phyloP scores from a whole-genome alignment of 1,139 yeast species.

The Blastobotrys ciferrii region DNA sequence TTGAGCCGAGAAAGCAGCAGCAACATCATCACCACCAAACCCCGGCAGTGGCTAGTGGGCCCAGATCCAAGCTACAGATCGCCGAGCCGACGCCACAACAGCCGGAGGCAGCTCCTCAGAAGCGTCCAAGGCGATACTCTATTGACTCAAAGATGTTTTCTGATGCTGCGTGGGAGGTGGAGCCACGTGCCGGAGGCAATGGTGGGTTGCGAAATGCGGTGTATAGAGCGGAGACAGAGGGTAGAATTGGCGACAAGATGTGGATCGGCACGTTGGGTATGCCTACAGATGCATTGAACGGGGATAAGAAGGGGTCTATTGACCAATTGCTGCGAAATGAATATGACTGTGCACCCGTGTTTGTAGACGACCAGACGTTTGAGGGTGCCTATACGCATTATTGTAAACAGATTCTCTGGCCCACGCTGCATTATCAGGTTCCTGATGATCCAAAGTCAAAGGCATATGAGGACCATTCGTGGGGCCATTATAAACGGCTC shows the following conservation, averaged over 20 bases:
- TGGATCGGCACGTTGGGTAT: constrained; percentile 93
- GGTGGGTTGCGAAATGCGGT: constrained; percentile 88
- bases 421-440: constrained; percentile 91
- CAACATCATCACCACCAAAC: not conserved
- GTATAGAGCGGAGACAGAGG: constrained; percentile 53
- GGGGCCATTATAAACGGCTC: constrained; percentile 76
- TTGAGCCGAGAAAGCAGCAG: constrained; percentile 7
- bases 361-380: constrained; percentile 72
- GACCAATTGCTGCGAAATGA: constrained; percentile 35
- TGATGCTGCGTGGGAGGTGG: constrained; percentile 73
- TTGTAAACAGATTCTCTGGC: constrained; percentile 95
- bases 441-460: constrained; percentile 94
- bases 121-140: constrained; percentile 4
- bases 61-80: not conserved
- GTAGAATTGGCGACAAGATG: constrained; percentile 46
- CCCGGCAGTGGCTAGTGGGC: constrained; percentile 1
- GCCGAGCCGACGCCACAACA: not conserved
- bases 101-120: constrained; percentile 2
- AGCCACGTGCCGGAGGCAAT: constrained; percentile 72
- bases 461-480: constrained; percentile 93
- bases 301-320: constrained; percentile 51
- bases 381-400: constrained; percentile 88
- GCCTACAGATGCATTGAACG: constrained; percentile 81
- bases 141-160: constrained; percentile 54
- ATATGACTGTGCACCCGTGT: constrained; percentile 62